Evolutionary conservation across 139 green algal species (phyloP), one percentile per base, ranked within the genome.

Genomic region (Astrephomene gubernaculifera): DNA sequence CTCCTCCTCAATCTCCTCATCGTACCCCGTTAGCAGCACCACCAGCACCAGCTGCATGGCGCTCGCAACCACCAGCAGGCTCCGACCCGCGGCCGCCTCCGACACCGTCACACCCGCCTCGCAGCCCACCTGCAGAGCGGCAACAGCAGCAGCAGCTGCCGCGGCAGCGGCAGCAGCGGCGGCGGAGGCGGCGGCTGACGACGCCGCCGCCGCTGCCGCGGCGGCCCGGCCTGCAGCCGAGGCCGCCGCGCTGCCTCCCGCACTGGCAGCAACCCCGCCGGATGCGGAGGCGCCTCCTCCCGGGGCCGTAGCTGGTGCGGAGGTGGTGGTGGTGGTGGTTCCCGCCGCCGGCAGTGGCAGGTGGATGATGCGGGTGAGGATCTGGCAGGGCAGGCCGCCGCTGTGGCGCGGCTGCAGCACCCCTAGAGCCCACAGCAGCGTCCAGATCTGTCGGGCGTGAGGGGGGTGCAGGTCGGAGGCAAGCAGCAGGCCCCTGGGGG

Each of bases 1-100:
- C 82, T 87, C 82, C 33, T 87, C 82, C 82, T 87, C 82, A 33
- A 87, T 87, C 71, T 87, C 82, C 54, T 87, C 82, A 43, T 87
- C 82, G 70, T 81, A 87, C 70, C 41, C 70, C 39, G 69, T 81
- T 27, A 87, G 69, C 21, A 81, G 53, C 36, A 87, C 70, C 4
- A 38, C 70, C 57, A 82, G 60, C 43, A 81, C 71, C 38, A 82
- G 57, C 29, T 61, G 17, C 6, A 78, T 21, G n/a, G 71, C 82
- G 19, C 41, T 19, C 14, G 57, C 70, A n/a, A 87, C 65, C 53
- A 87, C 82, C 69, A 87, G 71, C 54, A 87, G 82, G 33, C 69
- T 74, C 31, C 71, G 70, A 4, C 79, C 79, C 78, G 65, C 74
- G 41, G 35, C 45, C 61, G 69, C 29, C 79, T 86, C 79, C 33